Evolutionary conservation across 148 eudicot genomes (phyloP).

Genomic region (Pouteria glomerata): DNA sequence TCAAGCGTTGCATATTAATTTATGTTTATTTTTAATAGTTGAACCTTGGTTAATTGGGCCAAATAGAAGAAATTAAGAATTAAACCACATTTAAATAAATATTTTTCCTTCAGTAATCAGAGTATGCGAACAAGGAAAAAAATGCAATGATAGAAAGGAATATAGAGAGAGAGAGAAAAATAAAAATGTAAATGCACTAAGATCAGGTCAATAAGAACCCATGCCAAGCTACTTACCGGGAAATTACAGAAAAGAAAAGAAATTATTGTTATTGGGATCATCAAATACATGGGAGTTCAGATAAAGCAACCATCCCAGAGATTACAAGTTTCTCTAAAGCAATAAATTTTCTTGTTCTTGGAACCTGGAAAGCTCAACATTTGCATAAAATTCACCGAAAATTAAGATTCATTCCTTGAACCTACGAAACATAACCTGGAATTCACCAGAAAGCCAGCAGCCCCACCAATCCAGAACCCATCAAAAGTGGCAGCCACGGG

Average conservation of each 20-base stretch:
- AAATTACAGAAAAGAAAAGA: background rate
- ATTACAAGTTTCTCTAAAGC: background rate
- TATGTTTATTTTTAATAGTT: too few relatives aligned
- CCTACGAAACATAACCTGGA: background rate
- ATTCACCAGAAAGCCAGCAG: constrained; percentile 5
- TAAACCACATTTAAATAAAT: too few relatives aligned
- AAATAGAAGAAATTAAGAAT: too few relatives aligned
- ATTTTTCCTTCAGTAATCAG: background rate
- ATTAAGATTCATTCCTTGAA: background rate
- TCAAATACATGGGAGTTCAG: background rate
- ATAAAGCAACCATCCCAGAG: background rate
- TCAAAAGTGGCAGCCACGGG: constrained; percentile 1
- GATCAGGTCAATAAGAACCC: background rate
- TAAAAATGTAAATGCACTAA: background rate
- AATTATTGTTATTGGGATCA: background rate
- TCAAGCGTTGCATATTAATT: too few relatives aligned
- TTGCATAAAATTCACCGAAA: background rate
- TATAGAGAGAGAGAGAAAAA: background rate
- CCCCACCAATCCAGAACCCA: constrained; percentile 5
- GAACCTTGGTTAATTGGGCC: too few relatives aligned
- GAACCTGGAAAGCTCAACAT: background rate
- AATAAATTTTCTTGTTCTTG: background rate
- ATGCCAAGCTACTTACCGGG: background rate
- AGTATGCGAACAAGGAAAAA: too few relatives aligned
- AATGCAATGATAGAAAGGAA: too few relatives aligned